A percentile compares a stretch with the other conserved stretches of the same genome.
phyloP scores from a whole-genome alignment of 805 yeast species.

The Saturnispora sekii region DNA sequence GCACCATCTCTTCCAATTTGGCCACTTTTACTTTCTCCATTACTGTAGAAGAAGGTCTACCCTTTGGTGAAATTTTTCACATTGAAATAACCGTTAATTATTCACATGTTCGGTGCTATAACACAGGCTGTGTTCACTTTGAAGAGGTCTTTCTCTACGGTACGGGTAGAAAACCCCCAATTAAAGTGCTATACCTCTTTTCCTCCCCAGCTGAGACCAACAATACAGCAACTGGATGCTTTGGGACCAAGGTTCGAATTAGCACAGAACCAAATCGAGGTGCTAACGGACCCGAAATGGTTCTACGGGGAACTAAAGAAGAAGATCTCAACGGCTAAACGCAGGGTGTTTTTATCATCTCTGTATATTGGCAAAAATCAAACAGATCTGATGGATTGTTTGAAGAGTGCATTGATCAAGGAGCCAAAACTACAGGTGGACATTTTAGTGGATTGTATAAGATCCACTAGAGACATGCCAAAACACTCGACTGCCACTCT shows the following conservation, averaged over 20 bases:
- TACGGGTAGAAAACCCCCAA: constrained; percentile 20
- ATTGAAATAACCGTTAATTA: not conserved
- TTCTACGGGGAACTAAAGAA: constrained; percentile 58
- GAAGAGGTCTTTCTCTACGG: constrained; percentile 14
- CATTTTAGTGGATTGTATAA: constrained; percentile 73
- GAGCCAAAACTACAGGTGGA: constrained; percentile 59
- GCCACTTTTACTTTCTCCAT: not conserved
- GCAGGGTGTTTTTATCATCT: constrained; percentile 71
- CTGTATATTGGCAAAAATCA: constrained; percentile 81
- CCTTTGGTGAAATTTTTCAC: not conserved
- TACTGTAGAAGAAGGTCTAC: not conserved
- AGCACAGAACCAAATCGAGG: constrained; percentile 43
- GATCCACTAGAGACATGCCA: constrained; percentile 94
- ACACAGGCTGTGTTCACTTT: constrained; percentile 1
- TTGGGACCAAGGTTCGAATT: constrained; percentile 62
- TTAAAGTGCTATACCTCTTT: constrained; percentile 20
- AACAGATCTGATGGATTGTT: constrained; percentile 56
- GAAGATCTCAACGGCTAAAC: constrained; percentile 53
- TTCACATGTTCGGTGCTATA: constrained; percentile 1
- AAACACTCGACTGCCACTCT: constrained; percentile 65
- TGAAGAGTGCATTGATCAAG: constrained; percentile 47
- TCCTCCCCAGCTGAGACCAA: constrained; percentile 21
- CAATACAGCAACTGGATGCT: constrained; percentile 42
- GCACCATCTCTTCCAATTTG: constrained; percentile 3
- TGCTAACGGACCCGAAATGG: constrained; percentile 56